These are phyloP conservation scores for Vitis amurensis DNA, from an alignment of 164 flowering plant species.

Conservation along the genomic window DNA sequence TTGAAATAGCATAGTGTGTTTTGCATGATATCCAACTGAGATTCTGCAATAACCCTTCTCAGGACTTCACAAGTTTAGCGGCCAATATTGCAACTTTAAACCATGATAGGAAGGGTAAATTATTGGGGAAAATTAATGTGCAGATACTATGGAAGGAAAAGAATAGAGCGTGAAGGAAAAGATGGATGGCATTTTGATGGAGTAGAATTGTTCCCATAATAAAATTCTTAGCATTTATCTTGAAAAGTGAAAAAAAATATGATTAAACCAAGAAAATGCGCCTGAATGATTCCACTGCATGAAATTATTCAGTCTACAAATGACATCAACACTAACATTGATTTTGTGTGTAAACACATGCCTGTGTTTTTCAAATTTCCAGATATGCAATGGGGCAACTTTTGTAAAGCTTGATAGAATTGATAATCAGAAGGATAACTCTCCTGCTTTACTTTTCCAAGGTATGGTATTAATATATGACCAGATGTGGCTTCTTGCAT, in stretches of 20 bases:
- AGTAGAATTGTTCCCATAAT: too few relatives aligned
- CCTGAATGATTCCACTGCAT: neutral
- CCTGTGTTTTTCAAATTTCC: constrained; percentile 4
- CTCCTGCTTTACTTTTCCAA: constrained; percentile 83
- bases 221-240: too few relatives aligned
- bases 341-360: neutral
- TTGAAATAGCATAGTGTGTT: too few relatives aligned
- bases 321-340: too few relatives aligned
- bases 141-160: neutral
- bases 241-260: neutral
- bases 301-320: neutral
- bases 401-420: constrained; percentile 83
- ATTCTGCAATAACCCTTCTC: too few relatives aligned
- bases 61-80: too few relatives aligned
- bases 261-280: too few relatives aligned
- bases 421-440: constrained; percentile 51
- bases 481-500: neutral
- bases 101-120: neutral
- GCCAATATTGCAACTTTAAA: too few relatives aligned
- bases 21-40: too few relatives aligned
- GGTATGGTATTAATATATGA: constrained; percentile 36
- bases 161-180: neutral
- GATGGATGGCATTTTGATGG: too few relatives aligned
- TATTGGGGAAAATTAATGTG: neutral
- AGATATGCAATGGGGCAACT: constrained; percentile 87